Conservation (phyloP, 345 rosid species). For the Populus alba region DNA sequence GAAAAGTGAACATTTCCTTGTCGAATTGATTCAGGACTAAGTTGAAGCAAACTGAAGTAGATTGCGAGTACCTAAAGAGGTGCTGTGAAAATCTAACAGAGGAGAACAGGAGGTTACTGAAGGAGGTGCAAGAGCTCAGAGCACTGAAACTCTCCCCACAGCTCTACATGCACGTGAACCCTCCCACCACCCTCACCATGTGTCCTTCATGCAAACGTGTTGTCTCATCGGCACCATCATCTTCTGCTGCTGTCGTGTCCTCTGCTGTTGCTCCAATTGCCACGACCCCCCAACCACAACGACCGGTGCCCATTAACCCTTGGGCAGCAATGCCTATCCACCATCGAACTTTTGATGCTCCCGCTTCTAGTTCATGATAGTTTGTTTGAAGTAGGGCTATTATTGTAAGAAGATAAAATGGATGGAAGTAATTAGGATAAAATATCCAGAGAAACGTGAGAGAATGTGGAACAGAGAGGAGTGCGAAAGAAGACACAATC, state of each 20-base stretch:
- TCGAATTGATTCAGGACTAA: conserved; percentile 54
- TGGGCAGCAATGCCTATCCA: conserved; percentile 51
- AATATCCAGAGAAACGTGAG: neutral
- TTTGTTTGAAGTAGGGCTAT: neutral
- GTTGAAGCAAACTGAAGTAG: conserved; percentile 88
- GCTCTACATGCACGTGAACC: conserved; percentile 80
- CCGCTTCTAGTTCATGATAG: conserved; percentile 29
- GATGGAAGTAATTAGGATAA: neutral
- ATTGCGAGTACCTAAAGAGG: conserved; percentile 72
- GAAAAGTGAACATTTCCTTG: no score
- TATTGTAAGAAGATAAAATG: neutral
- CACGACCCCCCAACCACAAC: conserved; percentile 19
- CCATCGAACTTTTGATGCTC: conserved; percentile 22
- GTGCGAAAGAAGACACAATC: neutral
- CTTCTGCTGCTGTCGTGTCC: conserved; percentile 14
- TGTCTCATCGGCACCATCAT: conserved; percentile 34
- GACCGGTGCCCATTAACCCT: conserved; percentile 35
- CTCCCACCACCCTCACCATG: conserved; percentile 88
- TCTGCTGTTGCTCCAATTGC: conserved; percentile 21
- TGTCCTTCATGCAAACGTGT: conserved; percentile 86
- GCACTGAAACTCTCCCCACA: conserved; percentile 80
- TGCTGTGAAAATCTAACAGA: conserved; percentile 77
- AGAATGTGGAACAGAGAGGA: neutral
- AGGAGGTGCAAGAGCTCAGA: conserved; percentile 82
- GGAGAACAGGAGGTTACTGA: conserved; percentile 73